These are phyloP conservation scores for Bauhinia variegata DNA, from an alignment of 306 rosid species.

Conservation along the genomic window DNA sequence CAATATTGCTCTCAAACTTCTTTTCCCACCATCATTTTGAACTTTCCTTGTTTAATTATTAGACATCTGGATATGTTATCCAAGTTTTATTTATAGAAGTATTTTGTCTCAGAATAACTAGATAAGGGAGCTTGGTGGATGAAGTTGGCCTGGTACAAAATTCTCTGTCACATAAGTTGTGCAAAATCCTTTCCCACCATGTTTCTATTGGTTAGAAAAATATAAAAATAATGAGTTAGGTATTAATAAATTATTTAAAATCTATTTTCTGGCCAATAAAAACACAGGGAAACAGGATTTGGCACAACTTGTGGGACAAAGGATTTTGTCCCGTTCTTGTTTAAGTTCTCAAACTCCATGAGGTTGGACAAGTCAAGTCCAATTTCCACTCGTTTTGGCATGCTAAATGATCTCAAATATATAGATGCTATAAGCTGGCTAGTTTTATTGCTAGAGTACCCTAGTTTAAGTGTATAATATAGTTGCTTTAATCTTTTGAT, in stretches of 20 bases:
- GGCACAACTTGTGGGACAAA: too few species aligned
- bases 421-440: not conserved
- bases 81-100: not conserved
- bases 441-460: not conserved
- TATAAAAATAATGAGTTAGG: too few species aligned
- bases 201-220: too few species aligned
- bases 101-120: not conserved
- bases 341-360: not conserved
- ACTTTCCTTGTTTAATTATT: not conserved
- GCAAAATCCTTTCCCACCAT: too few species aligned
- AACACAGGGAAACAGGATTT: too few species aligned
- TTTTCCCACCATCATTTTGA: not conserved
- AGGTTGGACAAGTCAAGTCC: not conserved
- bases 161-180: too few species aligned
- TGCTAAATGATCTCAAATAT: not conserved
- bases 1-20: not conserved
- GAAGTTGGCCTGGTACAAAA: slow-evolving; percentile 5
- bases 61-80: not conserved
- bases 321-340: not conserved
- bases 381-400: slow-evolving; percentile 2
- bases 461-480: not conserved
- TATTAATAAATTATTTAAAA: too few species aligned
- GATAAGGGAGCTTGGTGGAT: slow-evolving; percentile 1
- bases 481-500: not conserved
- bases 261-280: too few species aligned